Conservation (phyloP, 805 yeast genomes). For the Monosporozyma solicola region DNA sequence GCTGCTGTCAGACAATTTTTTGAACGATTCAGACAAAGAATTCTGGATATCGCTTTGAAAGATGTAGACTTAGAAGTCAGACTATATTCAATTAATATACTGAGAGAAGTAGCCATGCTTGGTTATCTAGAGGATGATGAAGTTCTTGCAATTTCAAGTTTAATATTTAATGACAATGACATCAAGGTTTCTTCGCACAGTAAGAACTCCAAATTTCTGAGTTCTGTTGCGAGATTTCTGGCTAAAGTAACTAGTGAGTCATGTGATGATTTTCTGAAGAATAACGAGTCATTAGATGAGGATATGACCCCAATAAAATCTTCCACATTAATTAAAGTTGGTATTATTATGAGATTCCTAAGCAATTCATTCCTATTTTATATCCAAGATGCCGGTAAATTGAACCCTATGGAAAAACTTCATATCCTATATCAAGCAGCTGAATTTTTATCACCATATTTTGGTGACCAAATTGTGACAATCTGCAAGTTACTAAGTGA, state of each 20-base stretch:
- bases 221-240: slow-evolving; percentile 50
- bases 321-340: slow-evolving; percentile 16
- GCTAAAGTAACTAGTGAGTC: slow-evolving; percentile 36
- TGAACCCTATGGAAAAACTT: slow-evolving; percentile 6
- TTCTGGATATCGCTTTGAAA: slow-evolving; percentile 51
- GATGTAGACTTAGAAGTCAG: slow-evolving; percentile 53
- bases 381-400: slow-evolving; percentile 7
- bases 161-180: slow-evolving; percentile 34
- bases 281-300: slow-evolving; percentile 12
- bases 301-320: slow-evolving; percentile 10
- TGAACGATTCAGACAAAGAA: slow-evolving; percentile 56
- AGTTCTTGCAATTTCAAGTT: slow-evolving; percentile 34
- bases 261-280: slow-evolving; percentile 31
- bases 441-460: slow-evolving; percentile 26
- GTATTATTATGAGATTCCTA: slow-evolving; percentile 20
- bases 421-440: slow-evolving; percentile 25
- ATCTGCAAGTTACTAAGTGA: slow-evolving; percentile 20
- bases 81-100: slow-evolving; percentile 39
- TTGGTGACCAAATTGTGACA: slow-evolving; percentile 15
- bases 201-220: slow-evolving; percentile 26
- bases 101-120: slow-evolving; percentile 45
- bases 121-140: slow-evolving; percentile 62
- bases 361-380: slow-evolving; percentile 18
- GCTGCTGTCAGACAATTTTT: slow-evolving; percentile 71
- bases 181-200: slow-evolving; percentile 26